Evolutionary conservation across 2,329 filamentous ascomycete species (phyloP).

Genomic region (Microdochium bolleyi): DNA sequence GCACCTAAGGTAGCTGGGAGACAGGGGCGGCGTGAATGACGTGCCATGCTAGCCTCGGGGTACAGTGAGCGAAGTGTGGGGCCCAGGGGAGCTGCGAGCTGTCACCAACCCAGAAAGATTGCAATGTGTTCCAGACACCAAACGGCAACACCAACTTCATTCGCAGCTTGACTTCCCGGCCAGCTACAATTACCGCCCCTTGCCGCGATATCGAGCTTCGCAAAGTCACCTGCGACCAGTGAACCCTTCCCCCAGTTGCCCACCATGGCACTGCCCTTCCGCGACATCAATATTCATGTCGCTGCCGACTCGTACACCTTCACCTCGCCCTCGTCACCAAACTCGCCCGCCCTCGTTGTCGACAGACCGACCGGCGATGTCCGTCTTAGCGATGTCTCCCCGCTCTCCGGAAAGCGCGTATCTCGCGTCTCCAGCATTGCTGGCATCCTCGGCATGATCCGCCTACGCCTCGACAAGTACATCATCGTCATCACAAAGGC

Average conservation of each 20-base stretch:
- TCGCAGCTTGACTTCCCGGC: neutral
- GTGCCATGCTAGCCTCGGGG: neutral
- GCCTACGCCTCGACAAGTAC: constrained; percentile 87
- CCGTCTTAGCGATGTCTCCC: constrained; percentile 70
- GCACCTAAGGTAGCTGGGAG: neutral
- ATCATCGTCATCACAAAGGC: constrained; percentile 94
- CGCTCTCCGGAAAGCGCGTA: constrained; percentile 65
- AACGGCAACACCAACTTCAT: neutral
- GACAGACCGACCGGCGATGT: constrained; percentile 90
- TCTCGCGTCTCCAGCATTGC: constrained; percentile 80
- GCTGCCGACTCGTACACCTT: constrained; percentile 92
- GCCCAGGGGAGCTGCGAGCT: neutral
- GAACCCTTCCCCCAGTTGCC: neutral
- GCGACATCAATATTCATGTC: constrained; percentile 95
- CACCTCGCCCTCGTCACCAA: constrained; percentile 86
- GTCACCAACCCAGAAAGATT: neutral
- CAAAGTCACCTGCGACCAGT: no score
- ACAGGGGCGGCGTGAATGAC: neutral
- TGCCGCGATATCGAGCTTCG: no score
- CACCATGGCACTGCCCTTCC: constrained; percentile 56
- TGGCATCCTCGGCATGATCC: constrained; percentile 89
- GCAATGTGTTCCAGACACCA: neutral
- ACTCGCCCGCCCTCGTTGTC: constrained; percentile 79
- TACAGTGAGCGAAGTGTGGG: neutral
- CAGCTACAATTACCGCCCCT: neutral